phyloP scores from a whole-genome alignment of 2,329 filamentous ascomycete species.

The Phialophora verrucosa region DNA sequence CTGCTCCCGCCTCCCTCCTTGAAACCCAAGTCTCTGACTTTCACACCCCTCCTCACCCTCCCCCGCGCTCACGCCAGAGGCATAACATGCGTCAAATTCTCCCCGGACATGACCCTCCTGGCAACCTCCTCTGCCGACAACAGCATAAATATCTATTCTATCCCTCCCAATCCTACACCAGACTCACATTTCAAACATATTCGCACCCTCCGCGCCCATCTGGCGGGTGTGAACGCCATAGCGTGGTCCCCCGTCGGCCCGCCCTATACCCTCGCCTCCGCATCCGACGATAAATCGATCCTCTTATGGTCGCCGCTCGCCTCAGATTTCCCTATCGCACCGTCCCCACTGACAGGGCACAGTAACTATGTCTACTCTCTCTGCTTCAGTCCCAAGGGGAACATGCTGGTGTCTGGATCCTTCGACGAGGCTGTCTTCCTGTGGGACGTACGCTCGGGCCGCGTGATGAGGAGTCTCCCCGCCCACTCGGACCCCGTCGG shows the following conservation, averaged over 20 bases:
- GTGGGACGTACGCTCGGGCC: slow-evolving; percentile 90
- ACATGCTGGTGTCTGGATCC: slow-evolving; percentile 91
- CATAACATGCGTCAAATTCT: slow-evolving; percentile 86
- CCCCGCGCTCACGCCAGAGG: slow-evolving; percentile 61
- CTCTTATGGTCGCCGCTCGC: slow-evolving; percentile 80
- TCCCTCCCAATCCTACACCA: slow-evolving; percentile 45
- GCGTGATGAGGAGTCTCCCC: slow-evolving; percentile 86
- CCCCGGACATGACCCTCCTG: slow-evolving; percentile 86
- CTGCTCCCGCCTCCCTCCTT: slow-evolving; percentile 19
- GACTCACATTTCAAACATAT: slow-evolving; percentile 72
- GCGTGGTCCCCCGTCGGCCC: slow-evolving; percentile 93
- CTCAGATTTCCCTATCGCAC: slow-evolving; percentile 59
- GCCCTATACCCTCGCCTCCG: slow-evolving; percentile 74
- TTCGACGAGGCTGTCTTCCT: slow-evolving; percentile 97
- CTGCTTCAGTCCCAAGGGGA: slow-evolving; percentile 96
- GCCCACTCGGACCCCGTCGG: slow-evolving; percentile 95
- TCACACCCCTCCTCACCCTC: slow-evolving; percentile 38
- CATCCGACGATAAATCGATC: slow-evolving; percentile 95
- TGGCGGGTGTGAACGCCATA: slow-evolving; percentile 88
- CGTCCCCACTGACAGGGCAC: slow-evolving; percentile 73
- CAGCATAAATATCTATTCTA: slow-evolving; percentile 80
- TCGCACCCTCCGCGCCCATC: slow-evolving; percentile 89
- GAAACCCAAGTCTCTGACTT: slow-evolving; percentile 31
- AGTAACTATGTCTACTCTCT: slow-evolving; percentile 96
- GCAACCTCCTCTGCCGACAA: slow-evolving; percentile 89